Evolutionary conservation across 2,329 filamentous ascomycete species (phyloP), one percentile per base, ranked within the genome.

Genomic region (Verticillium zaregamsianum): DNA sequence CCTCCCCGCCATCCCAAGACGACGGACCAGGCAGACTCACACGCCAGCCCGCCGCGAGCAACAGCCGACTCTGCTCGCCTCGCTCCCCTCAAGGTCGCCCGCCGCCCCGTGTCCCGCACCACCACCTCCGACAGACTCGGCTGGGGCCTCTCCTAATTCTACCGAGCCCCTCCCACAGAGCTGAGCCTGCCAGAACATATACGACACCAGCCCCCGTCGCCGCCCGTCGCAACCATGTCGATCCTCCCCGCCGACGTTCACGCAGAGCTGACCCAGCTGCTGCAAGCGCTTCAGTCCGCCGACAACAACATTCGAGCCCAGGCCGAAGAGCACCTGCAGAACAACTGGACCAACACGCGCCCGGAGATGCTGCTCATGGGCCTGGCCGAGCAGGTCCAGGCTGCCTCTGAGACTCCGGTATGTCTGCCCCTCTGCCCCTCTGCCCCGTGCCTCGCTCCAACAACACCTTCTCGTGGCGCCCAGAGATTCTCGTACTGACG

Each of bases 341-440:
- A 87, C 77, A 93, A 93, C 82, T 99, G 95, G 95, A 90, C 93
- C 39, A 80, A 81, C 65, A 84, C 86, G 62, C 86, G 90, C 64
- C 93, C 95, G 39, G 93, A 97, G 71, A 84, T 96, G 69, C 82
- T 98, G 68, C 80, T 99, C 73, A 95, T 98, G 90, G 95, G 93
- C 67, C 81, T 99, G 69, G 93, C 90, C 49, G 95, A 98, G 79
- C 94, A 98, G 78, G 88, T 97, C 69, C 88, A 91, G 71, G 87
- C 85, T 66, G 87, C 90, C n/a, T 85, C 86, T 68, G 88, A 94
- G 72, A 81, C 86, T 68, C 82, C 86, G 63, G 92, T 95, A 83
- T 60, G 76, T 57, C 63, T 70, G 63, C 67, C 14, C 54, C 54
- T 31, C 54, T 35, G 20, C 57, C 55, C 55, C 56, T 58, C 40